Base-by-base conservation (phyloP, 306 rosid genomes). In the Cicer judaicum region DNA sequence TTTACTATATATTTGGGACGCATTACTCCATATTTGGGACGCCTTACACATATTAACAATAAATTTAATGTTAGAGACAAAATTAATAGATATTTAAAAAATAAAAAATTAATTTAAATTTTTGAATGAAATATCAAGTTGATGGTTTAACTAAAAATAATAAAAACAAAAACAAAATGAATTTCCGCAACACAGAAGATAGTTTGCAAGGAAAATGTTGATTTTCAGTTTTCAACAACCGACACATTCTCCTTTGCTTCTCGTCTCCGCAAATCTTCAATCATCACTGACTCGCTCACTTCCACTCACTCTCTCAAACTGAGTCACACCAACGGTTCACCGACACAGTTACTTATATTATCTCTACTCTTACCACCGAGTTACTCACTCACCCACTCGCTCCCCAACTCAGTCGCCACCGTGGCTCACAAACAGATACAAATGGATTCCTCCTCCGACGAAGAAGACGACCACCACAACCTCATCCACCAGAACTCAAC, bases 401-500 rank as follows among this genome's bases (percentile, higher is more conserved):
- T 52, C 46, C 69, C 68, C 6, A 10, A 63, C 69, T 81, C 68
- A 46, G 5, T 69, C 16, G 46, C 79, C 80, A 12, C 68, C 68
- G 82, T 78, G 83, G 85, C 88, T 10, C 43, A 29, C 56, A 64
- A 7, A 14, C 8, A 64, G 60, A 81, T 84, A 83, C 91, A 61
- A 19, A 82, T 90, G 38, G 94, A 85, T 44, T 88, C 88, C 0
- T 87, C 97, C 62, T 86, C 91, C 19, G 97, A 91, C 84, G 98
- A 91, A 40, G 93, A 88, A 21, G 97, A 94, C 41, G 98, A 94
- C 56, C 93, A 84, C 76, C 88, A 77, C 41, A 82, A 74, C 85
- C 88, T 94, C 64, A 85, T 94, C 56, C 84, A 85, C 0, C 95
- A 90, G 14, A 82, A 90, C 85, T 82, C 73, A 16, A 63, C 83